A percentile compares a stretch with the other conserved stretches of the same genome.
Conservation (phyloP, 495 filamentous ascomycete genomes). For the Usnea hakonensis region DNA sequence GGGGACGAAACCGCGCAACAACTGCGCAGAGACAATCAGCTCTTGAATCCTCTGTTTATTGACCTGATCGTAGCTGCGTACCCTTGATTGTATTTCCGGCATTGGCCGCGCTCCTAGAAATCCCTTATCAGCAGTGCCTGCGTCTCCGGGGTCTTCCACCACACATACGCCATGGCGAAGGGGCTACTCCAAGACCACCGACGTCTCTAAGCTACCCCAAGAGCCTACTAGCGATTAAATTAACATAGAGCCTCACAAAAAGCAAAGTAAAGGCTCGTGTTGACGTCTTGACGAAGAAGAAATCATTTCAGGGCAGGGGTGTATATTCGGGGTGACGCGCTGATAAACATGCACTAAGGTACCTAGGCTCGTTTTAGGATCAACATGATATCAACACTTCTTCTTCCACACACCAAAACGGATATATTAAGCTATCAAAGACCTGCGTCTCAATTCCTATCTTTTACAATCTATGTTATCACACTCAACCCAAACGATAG, state of each 20-base stretch:
- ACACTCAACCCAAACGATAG: neutral
- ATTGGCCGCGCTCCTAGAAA: slow-evolving; percentile 29
- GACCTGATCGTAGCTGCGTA: slow-evolving; percentile 28
- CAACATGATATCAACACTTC: slow-evolving; percentile 1
- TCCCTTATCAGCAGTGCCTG: slow-evolving; percentile 16
- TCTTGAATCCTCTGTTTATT: neutral
- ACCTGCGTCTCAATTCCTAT: too few relatives aligned
- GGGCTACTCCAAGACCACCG: neutral
- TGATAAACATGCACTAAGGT: neutral
- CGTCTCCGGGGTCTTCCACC: slow-evolving; percentile 6
- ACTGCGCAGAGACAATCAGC: slow-evolving; percentile 42
- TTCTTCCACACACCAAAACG: neutral
- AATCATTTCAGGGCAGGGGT: neutral
- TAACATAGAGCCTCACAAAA: neutral
- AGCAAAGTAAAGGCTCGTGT: neutral
- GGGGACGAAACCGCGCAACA: slow-evolving; percentile 93
- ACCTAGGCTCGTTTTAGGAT: neutral
- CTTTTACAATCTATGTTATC: neutral
- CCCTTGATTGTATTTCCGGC: slow-evolving; percentile 65
- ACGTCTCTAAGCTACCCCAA: neutral
- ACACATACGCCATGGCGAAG: slow-evolving; percentile 22
- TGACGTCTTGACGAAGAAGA: neutral
- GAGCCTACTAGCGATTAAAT: neutral
- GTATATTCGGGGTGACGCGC: slow-evolving; percentile 12
- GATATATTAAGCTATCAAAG: too few relatives aligned